Conservation (phyloP, 2,329 filamentous ascomycete genomes). For the Clarireedia monteithiana region DNA sequence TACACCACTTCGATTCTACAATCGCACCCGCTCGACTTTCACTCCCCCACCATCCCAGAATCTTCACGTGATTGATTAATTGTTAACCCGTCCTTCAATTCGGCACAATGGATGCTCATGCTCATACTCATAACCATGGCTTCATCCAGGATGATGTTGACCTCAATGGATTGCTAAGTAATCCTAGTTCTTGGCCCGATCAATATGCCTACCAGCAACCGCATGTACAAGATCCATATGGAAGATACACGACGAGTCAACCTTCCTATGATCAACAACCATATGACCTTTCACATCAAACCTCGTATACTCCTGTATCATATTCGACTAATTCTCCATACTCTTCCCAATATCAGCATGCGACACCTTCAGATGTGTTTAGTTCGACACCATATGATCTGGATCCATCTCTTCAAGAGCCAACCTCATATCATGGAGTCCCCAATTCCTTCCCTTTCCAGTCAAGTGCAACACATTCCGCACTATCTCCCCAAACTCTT, state of each 20-base stretch:
- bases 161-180: conserved; percentile 25
- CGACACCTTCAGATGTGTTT: conserved; percentile 22
- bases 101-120: conserved; percentile 22
- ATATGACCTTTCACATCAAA: conserved; percentile 22
- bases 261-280: conserved; percentile 18
- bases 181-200: conserved; percentile 20
- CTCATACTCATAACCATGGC: conserved; percentile 21
- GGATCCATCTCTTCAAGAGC: conserved; percentile 22
- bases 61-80: neutral
- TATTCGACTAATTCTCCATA: conserved; percentile 25
- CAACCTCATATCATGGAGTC: conserved; percentile 17
- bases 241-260: conserved; percentile 16
- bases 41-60: neutral
- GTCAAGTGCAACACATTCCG: conserved; percentile 13
- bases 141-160: conserved; percentile 22
- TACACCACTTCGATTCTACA: neutral
- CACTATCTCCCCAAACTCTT: conserved; percentile 26
- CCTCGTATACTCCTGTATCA: conserved; percentile 16
- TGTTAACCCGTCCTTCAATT: neutral
- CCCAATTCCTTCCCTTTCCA: conserved; percentile 23
- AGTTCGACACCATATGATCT: conserved; percentile 18
- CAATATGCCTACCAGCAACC: conserved; percentile 20
- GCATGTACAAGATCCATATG: conserved; percentile 17
- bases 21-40: neutral
- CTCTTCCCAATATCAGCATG: conserved; percentile 22